Evolutionary conservation across 176 grass and related monocot species (phyloP), one percentile per base, ranked within the genome.

Genomic region (Carex scoparia): DNA sequence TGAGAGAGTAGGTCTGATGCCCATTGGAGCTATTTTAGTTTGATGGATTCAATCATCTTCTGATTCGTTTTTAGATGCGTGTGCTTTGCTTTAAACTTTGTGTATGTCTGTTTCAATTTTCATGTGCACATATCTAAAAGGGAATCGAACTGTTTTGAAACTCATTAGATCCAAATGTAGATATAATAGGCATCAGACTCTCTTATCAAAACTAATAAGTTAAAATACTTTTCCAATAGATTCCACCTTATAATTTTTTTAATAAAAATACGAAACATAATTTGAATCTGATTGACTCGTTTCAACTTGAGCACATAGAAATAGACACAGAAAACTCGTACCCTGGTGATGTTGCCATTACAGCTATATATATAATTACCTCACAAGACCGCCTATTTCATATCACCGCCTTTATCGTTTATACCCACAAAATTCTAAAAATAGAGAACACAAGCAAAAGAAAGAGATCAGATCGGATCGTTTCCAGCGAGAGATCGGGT

Each of bases 401-500:
- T 49, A 31, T 56, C 23, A 55, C 73, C 23, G 73, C 49, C 3
- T 58, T 79, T 37, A 58, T 44, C 4, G 1, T 51, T 51, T 65
- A 78, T 7, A 8, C 51, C n/a, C 51, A 79, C 14, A 32, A 58
- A 79, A 13, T 0, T 2, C 68, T 72, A 79, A 33, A 79, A 35
- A 58, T 14, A 77, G 49, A 56, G 27, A 77, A 56, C 11, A 53
- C 33, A 69, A 40, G 67, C 8, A 37, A 18, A n/a, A 77, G 30
- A 7, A 59, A 31, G 44, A 46, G 44, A 46, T 46, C 44, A 32
- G 46, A 33, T 58, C 75, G 4, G 40, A 56, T 48, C 75, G 49
- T 48, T 62, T 61, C 18, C 44, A 51, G 81, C 62, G 23, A 65
- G 78, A 81, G 60, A 62, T 62, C 76, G 76, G 76, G 60, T 79